A percentile compares a stretch with the other conserved stretches of the same genome.
Conservation (phyloP, 257 asterid genomes). For the Solanum sparsipilum region DNA sequence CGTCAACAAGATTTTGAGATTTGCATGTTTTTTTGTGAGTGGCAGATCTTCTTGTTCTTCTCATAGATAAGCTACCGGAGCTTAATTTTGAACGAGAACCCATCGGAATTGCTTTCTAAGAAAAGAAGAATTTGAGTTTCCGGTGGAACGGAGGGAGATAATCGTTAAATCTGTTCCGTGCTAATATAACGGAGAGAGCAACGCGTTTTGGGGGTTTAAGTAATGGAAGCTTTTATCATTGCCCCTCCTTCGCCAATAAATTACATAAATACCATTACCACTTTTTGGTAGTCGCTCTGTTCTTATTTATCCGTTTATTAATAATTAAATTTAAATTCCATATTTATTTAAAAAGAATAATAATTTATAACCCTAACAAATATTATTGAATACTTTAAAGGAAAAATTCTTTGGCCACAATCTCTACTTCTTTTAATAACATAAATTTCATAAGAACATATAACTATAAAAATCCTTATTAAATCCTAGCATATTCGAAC, state of each 20-base stretch:
- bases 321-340: neutral
- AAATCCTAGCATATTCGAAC: neutral
- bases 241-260: constrained; percentile 13
- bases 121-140: neutral
- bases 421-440: neutral
- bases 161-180: neutral
- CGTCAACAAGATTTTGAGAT: neutral
- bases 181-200: constrained; percentile 13
- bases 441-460: neutral
- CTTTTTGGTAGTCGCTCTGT: neutral
- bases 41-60: constrained; percentile 28
- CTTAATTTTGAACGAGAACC: constrained; percentile 34
- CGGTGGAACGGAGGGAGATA: neutral
- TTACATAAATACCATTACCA: constrained; percentile 25
- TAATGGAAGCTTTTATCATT: constrained; percentile 11
- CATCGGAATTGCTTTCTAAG: constrained; percentile 9
- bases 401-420: neutral
- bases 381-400: neutral
- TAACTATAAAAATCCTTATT: neutral
- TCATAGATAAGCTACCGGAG: constrained; percentile 4
- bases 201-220: constrained; percentile 42
- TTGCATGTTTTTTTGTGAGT: constrained; percentile 15
- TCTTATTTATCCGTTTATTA: neutral
- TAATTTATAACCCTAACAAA: neutral
- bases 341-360: neutral